A percentile compares a stretch with the other conserved stretches of the same genome.
phyloP scores from a whole-genome alignment of 2,329 filamentous ascomycete species.

The Aureobasidium uvarum region DNA sequence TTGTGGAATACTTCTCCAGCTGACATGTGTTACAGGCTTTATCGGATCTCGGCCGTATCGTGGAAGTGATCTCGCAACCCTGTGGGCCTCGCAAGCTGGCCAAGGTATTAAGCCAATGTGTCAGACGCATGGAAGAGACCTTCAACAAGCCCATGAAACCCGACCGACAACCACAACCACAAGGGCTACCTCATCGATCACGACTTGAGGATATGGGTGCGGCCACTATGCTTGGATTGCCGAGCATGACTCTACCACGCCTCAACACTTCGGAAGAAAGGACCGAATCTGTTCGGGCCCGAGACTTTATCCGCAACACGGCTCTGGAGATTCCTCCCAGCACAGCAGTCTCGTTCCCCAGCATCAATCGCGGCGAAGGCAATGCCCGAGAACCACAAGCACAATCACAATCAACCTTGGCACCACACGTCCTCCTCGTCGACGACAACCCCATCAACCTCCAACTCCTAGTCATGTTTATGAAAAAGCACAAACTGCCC shows the following conservation, averaged over 20 bases:
- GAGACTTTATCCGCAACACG: conserved; percentile 14
- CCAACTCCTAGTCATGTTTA: conserved; percentile 29
- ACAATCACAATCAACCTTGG: neutral
- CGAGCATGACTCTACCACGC: conserved; percentile 15
- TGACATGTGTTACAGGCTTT: conserved; percentile 7
- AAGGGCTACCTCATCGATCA: neutral
- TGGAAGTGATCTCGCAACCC: conserved; percentile 25
- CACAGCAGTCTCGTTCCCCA: conserved; percentile 21
- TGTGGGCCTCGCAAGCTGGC: conserved; percentile 28
- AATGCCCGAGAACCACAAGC: conserved; percentile 17
- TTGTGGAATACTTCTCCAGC: neutral
- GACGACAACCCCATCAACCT: conserved; percentile 35
- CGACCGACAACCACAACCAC: neutral
- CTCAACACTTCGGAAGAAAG: conserved; percentile 8
- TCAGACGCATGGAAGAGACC: conserved; percentile 9
- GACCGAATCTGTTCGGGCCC: neutral
- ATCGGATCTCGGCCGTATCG: conserved; percentile 26
- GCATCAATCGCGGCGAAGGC: conserved; percentile 6
- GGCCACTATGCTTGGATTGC: conserved; percentile 5
- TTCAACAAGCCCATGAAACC: conserved; percentile 8
- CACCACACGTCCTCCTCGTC: conserved; percentile 30
- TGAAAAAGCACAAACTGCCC: conserved; percentile 28
- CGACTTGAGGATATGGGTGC: conserved; percentile 16
- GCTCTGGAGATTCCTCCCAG: neutral
- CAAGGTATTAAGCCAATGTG: conserved; percentile 20